Percentiles rank a stretch among this genome's conserved stretches.
phyloP scores from a whole-genome alignment of 176 grass and related monocot genomes.

The Rhipidocladum racemiflorum region DNA sequence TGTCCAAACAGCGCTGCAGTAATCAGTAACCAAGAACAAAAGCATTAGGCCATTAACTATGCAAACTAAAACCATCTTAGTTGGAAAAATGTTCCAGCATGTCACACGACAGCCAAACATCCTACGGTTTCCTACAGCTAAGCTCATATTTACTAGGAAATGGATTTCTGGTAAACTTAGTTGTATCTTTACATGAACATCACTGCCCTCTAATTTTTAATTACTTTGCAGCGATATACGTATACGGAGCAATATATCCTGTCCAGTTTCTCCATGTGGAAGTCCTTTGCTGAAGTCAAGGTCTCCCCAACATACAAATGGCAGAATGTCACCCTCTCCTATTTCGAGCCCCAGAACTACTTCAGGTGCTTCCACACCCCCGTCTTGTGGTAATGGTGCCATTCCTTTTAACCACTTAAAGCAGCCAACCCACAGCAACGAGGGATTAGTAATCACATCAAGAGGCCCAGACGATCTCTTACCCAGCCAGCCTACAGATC shows the following conservation, averaged over 20 bases:
- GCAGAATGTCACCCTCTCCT: conserved; percentile 86
- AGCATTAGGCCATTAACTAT: neutral
- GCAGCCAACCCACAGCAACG: conserved; percentile 60
- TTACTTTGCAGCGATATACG: conserved; percentile 68
- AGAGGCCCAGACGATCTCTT: conserved; percentile 42
- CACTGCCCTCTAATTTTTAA: conserved; percentile 18
- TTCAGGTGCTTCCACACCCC: conserved; percentile 90
- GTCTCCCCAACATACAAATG: conserved; percentile 76
- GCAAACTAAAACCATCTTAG: neutral
- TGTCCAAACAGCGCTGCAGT: neutral
- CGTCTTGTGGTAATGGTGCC: conserved; percentile 69
- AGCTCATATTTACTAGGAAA: neutral
- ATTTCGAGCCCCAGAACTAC: conserved; percentile 92
- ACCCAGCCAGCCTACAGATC: conserved; percentile 28
- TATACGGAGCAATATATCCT: conserved; percentile 84
- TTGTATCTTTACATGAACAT: neutral
- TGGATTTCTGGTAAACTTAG: neutral
- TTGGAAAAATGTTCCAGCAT: conserved; percentile 11
- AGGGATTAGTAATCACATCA: conserved; percentile 50
- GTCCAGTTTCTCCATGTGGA: conserved; percentile 95
- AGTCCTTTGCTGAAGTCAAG: conserved; percentile 82
- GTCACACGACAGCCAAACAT: neutral
- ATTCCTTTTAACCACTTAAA: conserved; percentile 75
- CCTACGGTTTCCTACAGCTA: neutral
- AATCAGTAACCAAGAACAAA: neutral